Evolutionary conservation across 2,329 filamentous ascomycete species (phyloP), one percentile per base, ranked within the genome.

Genomic region (Chalara sp.): DNA sequence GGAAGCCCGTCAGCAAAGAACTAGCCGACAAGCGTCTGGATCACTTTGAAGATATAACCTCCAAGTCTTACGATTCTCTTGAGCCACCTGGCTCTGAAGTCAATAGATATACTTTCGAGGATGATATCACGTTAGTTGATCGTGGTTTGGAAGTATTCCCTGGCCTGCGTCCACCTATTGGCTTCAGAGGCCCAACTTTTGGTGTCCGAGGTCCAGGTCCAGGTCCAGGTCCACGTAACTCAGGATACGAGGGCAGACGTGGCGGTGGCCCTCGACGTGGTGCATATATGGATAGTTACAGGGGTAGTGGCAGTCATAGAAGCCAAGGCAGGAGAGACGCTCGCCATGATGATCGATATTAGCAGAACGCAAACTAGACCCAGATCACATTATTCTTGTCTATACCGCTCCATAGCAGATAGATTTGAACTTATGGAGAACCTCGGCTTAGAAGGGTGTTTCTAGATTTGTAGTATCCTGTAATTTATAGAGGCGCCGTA

Each of bases 91-190:
- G 68, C 12, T 73, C 55, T 65, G 72, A 54, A 68, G 74, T 61
- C 37, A 59, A 87, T 63, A 76, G 86, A 32, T 89, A 88, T 64
- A 85, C 83, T 0, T 90, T 90, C 59, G 85, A 89, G 65, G 72
- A 83, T 50, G 76, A 74, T 1, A 80, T 83, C 53, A 63, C 68
- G 5, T 81, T 90, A 49, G 84, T 90, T 43, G 86, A 90, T 64
- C 76, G 83, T 49, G 87, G 86, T 11, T 80, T 80, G 12, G 87
- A 90, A 64, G 81, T 84, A 37, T 84, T 84, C 61, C 70, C 80
- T 45, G 81, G 80, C 12, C 82, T 85, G 53, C 72, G 81, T 29
- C 80, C 79, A 29, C 80, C 81, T 21, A 68, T 67, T 21, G 66
- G 71, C 7, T 69, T 70, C 33, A 63, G 61, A 50, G 67, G 64